A percentile compares a stretch with the other conserved stretches of the same genome.
These are phyloP conservation scores for Saccharomyces kudriavzevii DNA, from an alignment of 805 yeast genomes.

Conservation along the genomic window DNA sequence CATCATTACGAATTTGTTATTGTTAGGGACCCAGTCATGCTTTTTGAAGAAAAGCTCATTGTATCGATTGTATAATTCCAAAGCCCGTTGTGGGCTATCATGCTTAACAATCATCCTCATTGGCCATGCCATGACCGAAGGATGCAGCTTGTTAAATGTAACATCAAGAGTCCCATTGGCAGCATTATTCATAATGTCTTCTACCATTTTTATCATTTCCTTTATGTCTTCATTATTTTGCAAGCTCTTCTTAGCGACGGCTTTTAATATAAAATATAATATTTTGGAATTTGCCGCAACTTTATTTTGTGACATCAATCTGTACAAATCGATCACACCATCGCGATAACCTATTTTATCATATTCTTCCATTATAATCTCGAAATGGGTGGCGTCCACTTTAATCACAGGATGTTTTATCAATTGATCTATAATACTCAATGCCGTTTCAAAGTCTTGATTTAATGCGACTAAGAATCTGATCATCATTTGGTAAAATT, in stretches of 20 bases:
- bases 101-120: slow-evolving; percentile 25
- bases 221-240: slow-evolving; percentile 22
- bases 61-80: slow-evolving; percentile 28
- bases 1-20: slow-evolving; percentile 24
- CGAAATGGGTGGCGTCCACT: slow-evolving; percentile 24
- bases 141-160: slow-evolving; percentile 23
- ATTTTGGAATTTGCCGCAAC: slow-evolving; percentile 22
- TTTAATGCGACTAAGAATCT: slow-evolving; percentile 11
- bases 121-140: slow-evolving; percentile 32
- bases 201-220: slow-evolving; percentile 25
- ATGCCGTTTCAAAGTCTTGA: slow-evolving; percentile 18
- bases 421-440: slow-evolving; percentile 14
- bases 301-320: slow-evolving; percentile 20
- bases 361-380: slow-evolving; percentile 26
- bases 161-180: slow-evolving; percentile 16
- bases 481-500: slow-evolving; percentile 20
- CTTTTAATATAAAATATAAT: slow-evolving; percentile 25
- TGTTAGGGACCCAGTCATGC: slow-evolving; percentile 15
- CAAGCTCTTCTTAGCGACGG: slow-evolving; percentile 27
- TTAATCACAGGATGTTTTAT: slow-evolving; percentile 9
- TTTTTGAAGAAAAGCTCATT: slow-evolving; percentile 22
- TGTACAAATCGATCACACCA: slow-evolving; percentile 23
- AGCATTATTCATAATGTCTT: slow-evolving; percentile 25
- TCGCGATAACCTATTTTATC: slow-evolving; percentile 21
- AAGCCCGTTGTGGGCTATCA: slow-evolving; percentile 29